These are phyloP conservation scores for Saccharum spontaneum DNA, from an alignment of 176 grass and related monocot species.

Conservation along the genomic window DNA sequence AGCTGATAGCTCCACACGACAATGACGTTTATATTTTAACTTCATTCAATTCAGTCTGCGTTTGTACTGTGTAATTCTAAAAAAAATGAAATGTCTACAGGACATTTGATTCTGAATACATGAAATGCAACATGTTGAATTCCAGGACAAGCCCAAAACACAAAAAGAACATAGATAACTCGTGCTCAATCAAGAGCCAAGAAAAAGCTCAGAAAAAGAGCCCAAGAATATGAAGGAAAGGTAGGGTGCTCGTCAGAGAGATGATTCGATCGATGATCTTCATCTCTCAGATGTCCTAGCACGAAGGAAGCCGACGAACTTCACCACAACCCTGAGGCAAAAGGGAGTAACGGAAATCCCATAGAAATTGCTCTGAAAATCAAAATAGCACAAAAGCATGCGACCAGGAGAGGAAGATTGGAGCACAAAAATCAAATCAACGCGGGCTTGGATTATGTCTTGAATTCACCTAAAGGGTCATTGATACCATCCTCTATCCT, in stretches of 20 bases:
- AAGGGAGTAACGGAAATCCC: neutral
- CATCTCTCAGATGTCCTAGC: neutral
- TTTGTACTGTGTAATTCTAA: no score
- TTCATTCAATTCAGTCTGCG: neutral
- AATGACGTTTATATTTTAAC: conserved; percentile 8
- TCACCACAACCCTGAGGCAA: neutral
- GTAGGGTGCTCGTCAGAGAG: neutral
- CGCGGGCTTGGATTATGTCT: neutral
- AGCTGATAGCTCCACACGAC: conserved; percentile 24
- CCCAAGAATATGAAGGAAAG: neutral
- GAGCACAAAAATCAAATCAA: neutral
- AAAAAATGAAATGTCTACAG: conserved; percentile 18
- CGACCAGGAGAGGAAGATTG: neutral
- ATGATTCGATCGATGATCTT: neutral
- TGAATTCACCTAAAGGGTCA: neutral
- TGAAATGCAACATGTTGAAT: conserved; percentile 25
- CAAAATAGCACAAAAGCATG: neutral
- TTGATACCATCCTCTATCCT: neutral
- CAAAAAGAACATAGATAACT: neutral
- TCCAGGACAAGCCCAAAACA: conserved; percentile 20
- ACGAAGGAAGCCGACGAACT: neutral
- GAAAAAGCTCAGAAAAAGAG: neutral
- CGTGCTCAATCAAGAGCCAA: neutral
- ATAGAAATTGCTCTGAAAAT: neutral
- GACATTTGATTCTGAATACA: conserved; percentile 16